A percentile compares a stretch with the other conserved stretches of the same genome.
Evolutionary conservation across 2,329 filamentous ascomycete genomes (phyloP).

Genomic region (Colletotrichum abscissum): DNA sequence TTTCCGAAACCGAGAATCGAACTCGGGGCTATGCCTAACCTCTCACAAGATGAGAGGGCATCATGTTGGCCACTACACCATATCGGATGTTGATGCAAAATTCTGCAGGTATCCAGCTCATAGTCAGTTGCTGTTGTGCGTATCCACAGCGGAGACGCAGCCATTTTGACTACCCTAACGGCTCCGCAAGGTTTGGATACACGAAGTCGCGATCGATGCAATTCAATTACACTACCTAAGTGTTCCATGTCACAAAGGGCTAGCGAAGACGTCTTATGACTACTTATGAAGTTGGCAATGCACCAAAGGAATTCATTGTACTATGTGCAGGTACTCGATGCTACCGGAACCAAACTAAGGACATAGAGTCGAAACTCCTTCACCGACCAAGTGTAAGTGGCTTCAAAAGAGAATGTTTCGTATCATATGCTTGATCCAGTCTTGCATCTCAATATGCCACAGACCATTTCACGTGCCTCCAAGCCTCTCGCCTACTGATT

Average conservation of each 20-base stretch:
- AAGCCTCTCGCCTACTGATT: neutral
- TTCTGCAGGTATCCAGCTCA: too few relatives aligned
- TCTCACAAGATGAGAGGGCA: slow-evolving; percentile 1
- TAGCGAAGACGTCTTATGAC: too few relatives aligned
- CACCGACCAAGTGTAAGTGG: too few relatives aligned
- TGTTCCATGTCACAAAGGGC: too few relatives aligned
- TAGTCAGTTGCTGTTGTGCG: neutral
- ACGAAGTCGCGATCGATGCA: too few relatives aligned
- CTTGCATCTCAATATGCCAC: neutral
- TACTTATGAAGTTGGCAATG: too few relatives aligned
- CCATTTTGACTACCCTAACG: neutral
- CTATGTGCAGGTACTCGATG: too few relatives aligned
- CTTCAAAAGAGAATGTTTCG: too few relatives aligned
- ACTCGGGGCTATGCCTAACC: slow-evolving; percentile 2
- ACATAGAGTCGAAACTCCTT: too few relatives aligned
- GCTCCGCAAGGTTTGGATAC: neutral
- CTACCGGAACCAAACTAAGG: too few relatives aligned
- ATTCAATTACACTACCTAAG: too few relatives aligned
- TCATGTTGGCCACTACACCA: neutral
- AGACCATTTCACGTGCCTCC: neutral
- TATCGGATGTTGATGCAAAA: neutral
- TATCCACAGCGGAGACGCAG: neutral
- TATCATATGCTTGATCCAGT: neutral
- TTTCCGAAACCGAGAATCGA: slow-evolving; percentile 2
- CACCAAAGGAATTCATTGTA: too few relatives aligned